phyloP scores from a whole-genome alignment of 345 rosid species.

The Heritiera littoralis region DNA sequence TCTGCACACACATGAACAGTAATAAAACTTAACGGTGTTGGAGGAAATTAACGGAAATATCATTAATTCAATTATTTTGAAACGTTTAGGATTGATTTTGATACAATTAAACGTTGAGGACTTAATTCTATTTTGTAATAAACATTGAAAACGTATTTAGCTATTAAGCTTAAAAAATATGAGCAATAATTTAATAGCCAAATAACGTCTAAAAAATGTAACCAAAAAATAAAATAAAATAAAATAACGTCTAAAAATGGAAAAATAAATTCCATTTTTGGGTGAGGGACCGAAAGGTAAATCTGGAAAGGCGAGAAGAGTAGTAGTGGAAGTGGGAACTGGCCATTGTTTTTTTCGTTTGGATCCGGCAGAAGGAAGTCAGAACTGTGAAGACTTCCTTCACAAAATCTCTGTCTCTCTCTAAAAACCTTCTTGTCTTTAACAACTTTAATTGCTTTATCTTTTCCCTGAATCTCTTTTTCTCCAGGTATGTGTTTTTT shows the following conservation, averaged over 20 bases:
- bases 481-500: constrained; percentile 8
- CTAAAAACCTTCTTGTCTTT: background rate
- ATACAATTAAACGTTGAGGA: too few relatives aligned
- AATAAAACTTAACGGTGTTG: too few relatives aligned
- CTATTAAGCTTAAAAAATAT: too few relatives aligned
- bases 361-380: background rate
- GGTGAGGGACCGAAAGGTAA: background rate
- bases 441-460: background rate
- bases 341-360: background rate
- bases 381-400: constrained; percentile 6
- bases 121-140: too few relatives aligned
- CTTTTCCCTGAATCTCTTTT: background rate
- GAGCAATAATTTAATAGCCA: background rate
- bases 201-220: too few relatives aligned
- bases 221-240: too few relatives aligned
- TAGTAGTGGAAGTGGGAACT: background rate
- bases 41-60: too few relatives aligned
- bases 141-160: too few relatives aligned
- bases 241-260: background rate
- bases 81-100: too few relatives aligned
- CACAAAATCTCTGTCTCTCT: too few relatives aligned
- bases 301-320: background rate
- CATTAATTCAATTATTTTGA: too few relatives aligned
- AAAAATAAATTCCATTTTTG: background rate
- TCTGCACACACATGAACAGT: too few relatives aligned